Percentiles rank a stretch among this genome's conserved stretches.
Evolutionary conservation across 768 basidiomycete species (phyloP).

Genomic region (Candolleomyces efflorescens): DNA sequence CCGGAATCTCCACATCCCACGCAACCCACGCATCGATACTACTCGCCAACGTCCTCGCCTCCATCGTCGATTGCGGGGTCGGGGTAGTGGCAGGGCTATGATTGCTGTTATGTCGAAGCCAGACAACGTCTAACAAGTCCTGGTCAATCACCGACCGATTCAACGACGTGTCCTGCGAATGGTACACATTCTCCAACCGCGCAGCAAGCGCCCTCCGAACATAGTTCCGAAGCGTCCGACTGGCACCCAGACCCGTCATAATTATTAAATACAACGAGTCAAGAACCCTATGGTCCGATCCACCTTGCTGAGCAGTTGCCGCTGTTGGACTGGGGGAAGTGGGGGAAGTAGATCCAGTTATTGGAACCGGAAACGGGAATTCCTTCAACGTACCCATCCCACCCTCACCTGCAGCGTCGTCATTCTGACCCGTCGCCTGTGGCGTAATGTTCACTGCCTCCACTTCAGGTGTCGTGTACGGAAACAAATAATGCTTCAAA

Average conservation of each 20-base stretch:
- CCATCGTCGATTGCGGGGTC: too few relatives aligned
- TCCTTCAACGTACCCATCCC: neutral
- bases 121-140: conserved; percentile 68
- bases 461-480: conserved; percentile 21
- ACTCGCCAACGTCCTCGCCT: conserved; percentile 31
- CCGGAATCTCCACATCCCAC: conserved; percentile 25
- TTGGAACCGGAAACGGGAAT: neutral
- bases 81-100: conserved; percentile 11
- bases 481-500: conserved; percentile 55
- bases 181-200: conserved; percentile 66
- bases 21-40: conserved; percentile 60
- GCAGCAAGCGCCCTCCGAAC: conserved; percentile 58
- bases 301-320: neutral
- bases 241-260: conserved; percentile 52
- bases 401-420: too few relatives aligned
- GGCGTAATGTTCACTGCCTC: conserved; percentile 5
- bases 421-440: neutral
- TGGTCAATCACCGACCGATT: conserved; percentile 52
- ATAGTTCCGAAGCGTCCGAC: conserved; percentile 57
- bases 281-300: conserved; percentile 1
- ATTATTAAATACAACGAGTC: conserved; percentile 26
- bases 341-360: neutral
- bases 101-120: conserved; percentile 74
- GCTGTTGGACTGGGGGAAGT: neutral
- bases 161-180: conserved; percentile 38